phyloP scores from a whole-genome alignment of 441 rosid species.

The Corymbia citriodora region DNA sequence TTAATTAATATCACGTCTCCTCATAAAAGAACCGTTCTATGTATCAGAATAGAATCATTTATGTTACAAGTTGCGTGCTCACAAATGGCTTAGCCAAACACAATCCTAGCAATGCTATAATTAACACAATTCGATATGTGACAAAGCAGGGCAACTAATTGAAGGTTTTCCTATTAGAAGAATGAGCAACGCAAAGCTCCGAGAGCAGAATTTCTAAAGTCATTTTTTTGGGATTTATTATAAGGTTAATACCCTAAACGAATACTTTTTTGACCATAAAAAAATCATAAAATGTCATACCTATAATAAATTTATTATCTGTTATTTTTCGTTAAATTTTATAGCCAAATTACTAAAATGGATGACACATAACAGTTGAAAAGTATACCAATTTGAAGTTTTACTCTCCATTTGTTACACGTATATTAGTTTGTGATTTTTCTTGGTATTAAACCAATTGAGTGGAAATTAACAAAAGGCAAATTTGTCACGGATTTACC shows the following conservation, averaged over 20 bases:
- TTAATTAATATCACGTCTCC: not conserved
- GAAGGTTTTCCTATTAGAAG: not conserved
- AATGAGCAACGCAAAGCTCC: not conserved
- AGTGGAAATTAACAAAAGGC: rapidly evolving
- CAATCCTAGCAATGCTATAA: not conserved
- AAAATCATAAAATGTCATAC: no score
- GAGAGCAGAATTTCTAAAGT: not conserved
- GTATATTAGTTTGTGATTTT: no score
- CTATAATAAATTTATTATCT: no score
- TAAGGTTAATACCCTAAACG: not conserved
- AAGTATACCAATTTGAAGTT: rapidly evolving
- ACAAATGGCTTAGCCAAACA: not conserved
- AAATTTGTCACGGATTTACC: rapidly evolving
- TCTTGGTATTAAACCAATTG: no score
- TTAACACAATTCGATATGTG: not conserved
- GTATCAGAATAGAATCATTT: not conserved
- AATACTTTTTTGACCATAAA: no score
- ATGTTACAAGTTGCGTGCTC: not conserved
- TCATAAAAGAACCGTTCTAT: not conserved
- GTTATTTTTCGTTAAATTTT: no score
- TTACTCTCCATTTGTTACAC: no score
- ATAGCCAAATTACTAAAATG: rapidly evolving
- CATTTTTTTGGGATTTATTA: not conserved
- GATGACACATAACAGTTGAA: rapidly evolving
- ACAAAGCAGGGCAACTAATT: not conserved